Percentiles rank a stretch among this genome's conserved stretches.
These are phyloP conservation scores for Cutaneotrichosporon arboriforme DNA, from an alignment of 1,284 basidiomycete species.

Conservation along the genomic window DNA sequence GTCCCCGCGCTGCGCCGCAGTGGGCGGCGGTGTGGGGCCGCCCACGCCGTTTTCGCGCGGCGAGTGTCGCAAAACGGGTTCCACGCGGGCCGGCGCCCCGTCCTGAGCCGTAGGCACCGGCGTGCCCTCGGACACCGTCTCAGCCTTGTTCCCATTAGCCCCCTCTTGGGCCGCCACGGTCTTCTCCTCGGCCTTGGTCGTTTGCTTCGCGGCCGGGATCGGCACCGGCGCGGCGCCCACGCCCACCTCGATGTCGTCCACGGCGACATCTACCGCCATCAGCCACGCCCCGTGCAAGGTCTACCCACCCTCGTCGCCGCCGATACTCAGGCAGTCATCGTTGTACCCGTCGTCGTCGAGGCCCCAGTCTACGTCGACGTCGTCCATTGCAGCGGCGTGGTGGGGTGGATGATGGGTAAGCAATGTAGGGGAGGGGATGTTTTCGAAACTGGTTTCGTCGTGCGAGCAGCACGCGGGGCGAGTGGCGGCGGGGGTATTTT, in stretches of 20 bases:
- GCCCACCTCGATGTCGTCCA: no score
- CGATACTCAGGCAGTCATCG: slow-evolving; percentile 15
- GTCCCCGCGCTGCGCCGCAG: no score
- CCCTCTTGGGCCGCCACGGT: neutral
- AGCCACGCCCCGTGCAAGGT: neutral
- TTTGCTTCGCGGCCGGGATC: neutral
- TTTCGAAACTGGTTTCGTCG: neutral
- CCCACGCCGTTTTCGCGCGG: no score
- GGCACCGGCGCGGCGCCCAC: neutral
- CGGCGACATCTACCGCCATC: neutral
- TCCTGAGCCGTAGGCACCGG: no score
- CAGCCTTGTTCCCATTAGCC: no score
- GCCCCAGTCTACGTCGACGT: slow-evolving; percentile 30
- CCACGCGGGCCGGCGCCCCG: no score
- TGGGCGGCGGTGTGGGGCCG: no score
- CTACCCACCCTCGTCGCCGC: slow-evolving; percentile 11
- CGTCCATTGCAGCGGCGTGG: slow-evolving; percentile 17
- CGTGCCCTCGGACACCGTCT: no score
- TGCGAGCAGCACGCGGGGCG: neutral
- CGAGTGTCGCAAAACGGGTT: no score
- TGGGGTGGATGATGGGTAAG: neutral
- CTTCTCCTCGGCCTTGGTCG: neutral
- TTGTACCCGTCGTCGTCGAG: slow-evolving; percentile 17
- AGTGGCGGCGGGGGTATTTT: neutral
- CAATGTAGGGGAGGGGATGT: no score